A percentile compares a stretch with the other conserved stretches of the same genome.
Evolutionary conservation across 2,329 filamentous ascomycete species (phyloP).

Genomic region (Metarhizium guizhouense): DNA sequence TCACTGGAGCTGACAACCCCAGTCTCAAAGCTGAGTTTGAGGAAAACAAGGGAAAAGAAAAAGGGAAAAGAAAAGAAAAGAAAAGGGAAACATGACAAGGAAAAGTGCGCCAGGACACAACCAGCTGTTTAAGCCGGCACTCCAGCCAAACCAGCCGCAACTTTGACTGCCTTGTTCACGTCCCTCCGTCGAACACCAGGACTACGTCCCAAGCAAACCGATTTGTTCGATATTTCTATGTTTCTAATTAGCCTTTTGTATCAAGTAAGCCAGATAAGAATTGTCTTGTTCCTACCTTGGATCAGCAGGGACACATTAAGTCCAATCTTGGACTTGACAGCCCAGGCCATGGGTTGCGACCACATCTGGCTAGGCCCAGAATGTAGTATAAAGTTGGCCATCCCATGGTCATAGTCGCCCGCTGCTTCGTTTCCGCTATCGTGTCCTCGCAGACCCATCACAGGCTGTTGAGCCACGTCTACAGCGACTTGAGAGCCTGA

Average conservation of each 20-base stretch:
- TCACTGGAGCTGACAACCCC: neutral
- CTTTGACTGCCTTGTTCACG: slow-evolving; percentile 22
- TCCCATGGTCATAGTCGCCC: neutral
- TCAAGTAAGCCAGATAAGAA: too few relatives aligned
- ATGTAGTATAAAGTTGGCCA: slow-evolving; percentile 4
- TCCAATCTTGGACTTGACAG: slow-evolving; percentile 21
- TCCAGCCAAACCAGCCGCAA: slow-evolving; percentile 13
- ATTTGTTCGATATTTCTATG: slow-evolving; percentile 24
- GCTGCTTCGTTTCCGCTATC: neutral
- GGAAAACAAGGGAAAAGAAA: neutral
- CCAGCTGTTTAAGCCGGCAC: neutral
- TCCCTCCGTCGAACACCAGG: slow-evolving; percentile 31
- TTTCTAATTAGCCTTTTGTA: neutral
- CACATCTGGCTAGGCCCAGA: slow-evolving; percentile 6
- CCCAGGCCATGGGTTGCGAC: slow-evolving; percentile 11
- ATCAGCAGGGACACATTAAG: slow-evolving; percentile 26
- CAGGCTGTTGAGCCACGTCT: neutral
- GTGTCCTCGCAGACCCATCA: neutral
- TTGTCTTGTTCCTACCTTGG: slow-evolving; percentile 18
- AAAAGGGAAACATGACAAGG: too few relatives aligned
- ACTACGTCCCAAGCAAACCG: slow-evolving; percentile 29
- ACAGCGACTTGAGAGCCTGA: neutral
- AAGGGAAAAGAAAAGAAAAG: neutral
- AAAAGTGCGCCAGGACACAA: neutral
- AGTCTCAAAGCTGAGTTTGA: neutral